Conservation (phyloP, 2,329 filamentous ascomycete species). For the Plenodomus lindquistii region DNA sequence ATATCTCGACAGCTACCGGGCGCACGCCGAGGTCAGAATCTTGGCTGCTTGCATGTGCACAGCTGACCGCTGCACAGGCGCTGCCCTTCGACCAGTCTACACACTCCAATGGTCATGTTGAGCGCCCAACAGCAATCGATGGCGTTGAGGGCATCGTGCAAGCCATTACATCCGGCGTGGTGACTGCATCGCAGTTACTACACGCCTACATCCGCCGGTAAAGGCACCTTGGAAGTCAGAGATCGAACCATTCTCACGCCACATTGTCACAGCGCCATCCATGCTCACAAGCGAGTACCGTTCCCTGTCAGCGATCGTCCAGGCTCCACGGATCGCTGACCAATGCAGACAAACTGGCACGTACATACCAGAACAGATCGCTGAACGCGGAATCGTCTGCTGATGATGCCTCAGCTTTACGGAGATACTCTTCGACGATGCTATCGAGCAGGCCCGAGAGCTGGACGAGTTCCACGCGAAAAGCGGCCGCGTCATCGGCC, state of each 20-base stretch:
- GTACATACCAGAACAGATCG: constrained; percentile 51
- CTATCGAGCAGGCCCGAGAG: constrained; percentile 45
- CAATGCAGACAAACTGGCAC: constrained; percentile 49
- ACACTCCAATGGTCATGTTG: constrained; percentile 3
- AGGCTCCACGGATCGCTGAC: constrained; percentile 14
- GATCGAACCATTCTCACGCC: constrained; percentile 43
- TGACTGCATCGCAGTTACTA: constrained; percentile 35
- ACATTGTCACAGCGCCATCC: constrained; percentile 31
- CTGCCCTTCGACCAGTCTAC: constrained; percentile 14
- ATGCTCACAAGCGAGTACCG: constrained; percentile 36
- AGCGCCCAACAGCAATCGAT: constrained; percentile 16
- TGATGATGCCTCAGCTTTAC: constrained; percentile 45
- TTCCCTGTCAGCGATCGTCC: not conserved
- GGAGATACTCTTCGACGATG: constrained; percentile 53
- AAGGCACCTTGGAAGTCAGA: constrained; percentile 9
- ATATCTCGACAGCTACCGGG: constrained; percentile 15
- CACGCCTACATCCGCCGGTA: constrained; percentile 38
- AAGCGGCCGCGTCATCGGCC: constrained; percentile 47
- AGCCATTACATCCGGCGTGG: constrained; percentile 29
- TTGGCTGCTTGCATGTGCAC: no score
- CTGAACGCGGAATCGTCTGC: constrained; percentile 55
- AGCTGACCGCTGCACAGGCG: constrained; percentile 16
- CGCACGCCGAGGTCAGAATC: constrained; percentile 6
- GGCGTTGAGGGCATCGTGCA: constrained; percentile 22
- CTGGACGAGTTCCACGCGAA: constrained; percentile 47